These are phyloP conservation scores for Paramicrosporidium saccamoebae DNA, from an alignment of 371 early-diverging fungal species.

Conservation along the genomic window DNA sequence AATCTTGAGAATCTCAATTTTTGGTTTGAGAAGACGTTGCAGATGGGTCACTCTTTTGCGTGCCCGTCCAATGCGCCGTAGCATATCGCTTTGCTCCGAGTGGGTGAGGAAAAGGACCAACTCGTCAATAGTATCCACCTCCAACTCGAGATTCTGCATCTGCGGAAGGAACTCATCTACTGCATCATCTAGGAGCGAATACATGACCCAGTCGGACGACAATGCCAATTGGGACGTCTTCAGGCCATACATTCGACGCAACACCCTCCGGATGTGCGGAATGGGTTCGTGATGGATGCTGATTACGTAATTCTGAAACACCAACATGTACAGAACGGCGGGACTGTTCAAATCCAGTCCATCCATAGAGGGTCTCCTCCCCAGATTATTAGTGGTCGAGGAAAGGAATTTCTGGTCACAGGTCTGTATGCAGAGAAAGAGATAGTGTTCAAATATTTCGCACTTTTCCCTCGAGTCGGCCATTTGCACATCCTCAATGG, in stretches of 20 bases:
- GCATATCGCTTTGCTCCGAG: constrained; percentile 54
- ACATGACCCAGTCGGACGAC: constrained; percentile 9
- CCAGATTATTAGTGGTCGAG: too few species aligned
- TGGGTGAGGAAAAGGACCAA: constrained; percentile 52
- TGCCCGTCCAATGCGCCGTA: constrained; percentile 40
- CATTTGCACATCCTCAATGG: too few species aligned
- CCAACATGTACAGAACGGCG: too few species aligned
- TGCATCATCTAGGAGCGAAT: constrained; percentile 39
- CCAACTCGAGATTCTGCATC: constrained; percentile 29
- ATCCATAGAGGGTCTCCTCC: too few species aligned
- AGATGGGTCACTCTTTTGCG: constrained; percentile 38
- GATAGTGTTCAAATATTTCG: too few species aligned
- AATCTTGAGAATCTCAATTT: constrained; percentile 37
- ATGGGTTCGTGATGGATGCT: constrained; percentile 8
- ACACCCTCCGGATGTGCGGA: constrained; percentile 7
- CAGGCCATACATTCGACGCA: constrained; percentile 6
- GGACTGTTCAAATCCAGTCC: too few species aligned
- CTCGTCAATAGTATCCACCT: constrained; percentile 56
- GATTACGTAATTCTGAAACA: background rate
- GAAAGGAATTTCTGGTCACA: too few species aligned
- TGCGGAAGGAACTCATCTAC: constrained; percentile 41
- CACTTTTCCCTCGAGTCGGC: too few species aligned
- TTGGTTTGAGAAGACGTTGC: constrained; percentile 24
- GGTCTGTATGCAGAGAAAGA: too few species aligned
- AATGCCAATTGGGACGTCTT: constrained; percentile 5